These are phyloP conservation scores for Wickerhamiella azyma DNA, from an alignment of 805 yeast genomes.

Conservation along the genomic window DNA sequence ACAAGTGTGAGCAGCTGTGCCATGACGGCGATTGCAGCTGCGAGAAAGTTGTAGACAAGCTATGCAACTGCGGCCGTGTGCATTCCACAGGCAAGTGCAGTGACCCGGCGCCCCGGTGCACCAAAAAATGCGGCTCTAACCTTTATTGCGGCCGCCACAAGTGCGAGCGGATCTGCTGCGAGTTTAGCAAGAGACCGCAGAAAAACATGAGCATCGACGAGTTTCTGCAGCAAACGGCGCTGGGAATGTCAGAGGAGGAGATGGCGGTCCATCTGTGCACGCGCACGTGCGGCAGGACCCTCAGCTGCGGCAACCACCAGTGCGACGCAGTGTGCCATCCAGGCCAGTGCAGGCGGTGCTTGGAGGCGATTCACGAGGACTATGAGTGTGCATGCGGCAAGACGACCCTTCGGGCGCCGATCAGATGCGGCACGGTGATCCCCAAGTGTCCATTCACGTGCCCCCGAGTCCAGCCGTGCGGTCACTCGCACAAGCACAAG, in stretches of 20 bases:
- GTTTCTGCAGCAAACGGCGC: constrained; percentile 1
- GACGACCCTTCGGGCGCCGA: constrained; percentile 23
- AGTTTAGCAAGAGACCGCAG: constrained; percentile 2
- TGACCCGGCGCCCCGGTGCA: constrained; percentile 6
- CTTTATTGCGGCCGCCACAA: constrained; percentile 12
- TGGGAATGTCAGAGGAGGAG: constrained; percentile 10
- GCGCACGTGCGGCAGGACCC: constrained; percentile 17
- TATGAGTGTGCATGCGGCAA: constrained; percentile 23
- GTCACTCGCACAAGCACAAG: constrained; percentile 20
- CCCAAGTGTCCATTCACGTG: constrained; percentile 21
- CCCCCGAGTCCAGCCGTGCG: constrained; percentile 20
- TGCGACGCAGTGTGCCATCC: constrained; percentile 23
- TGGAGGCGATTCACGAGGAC: constrained; percentile 22
- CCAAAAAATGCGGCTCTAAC: constrained; percentile 6
- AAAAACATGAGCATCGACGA: constrained; percentile 7
- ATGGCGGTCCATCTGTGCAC: constrained; percentile 22
- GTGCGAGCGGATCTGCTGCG: constrained; percentile 12
- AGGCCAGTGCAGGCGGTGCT: constrained; percentile 25
- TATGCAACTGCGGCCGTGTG: constrained; percentile 10
- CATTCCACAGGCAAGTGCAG: constrained; percentile 1
- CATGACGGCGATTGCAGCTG: constrained; percentile 13
- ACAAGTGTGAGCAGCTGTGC: constrained; percentile 10
- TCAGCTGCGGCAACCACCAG: constrained; percentile 22
- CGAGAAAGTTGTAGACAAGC: not conserved
- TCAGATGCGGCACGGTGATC: constrained; percentile 23